Evolutionary conservation across 1,139 yeast species (phyloP), one percentile per base, ranked within the genome.

Genomic region (Yamadazyma taylorii): DNA sequence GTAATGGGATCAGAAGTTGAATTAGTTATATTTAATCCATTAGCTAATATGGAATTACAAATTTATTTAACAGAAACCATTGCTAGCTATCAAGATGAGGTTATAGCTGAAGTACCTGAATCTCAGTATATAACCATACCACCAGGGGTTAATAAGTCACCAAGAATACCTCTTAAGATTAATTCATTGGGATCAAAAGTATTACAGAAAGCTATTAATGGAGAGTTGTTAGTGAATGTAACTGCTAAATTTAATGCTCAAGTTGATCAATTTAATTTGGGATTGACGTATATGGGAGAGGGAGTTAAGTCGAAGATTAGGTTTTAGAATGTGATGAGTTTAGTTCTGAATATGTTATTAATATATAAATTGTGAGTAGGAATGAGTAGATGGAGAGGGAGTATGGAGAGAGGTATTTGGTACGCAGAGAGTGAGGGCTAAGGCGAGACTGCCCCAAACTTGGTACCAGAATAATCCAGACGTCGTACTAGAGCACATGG

Each of bases 1-100:
- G 45, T 79, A 3, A 53, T 78, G 47, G 61, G 71, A 2, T 73
- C 80, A 0, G 78, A 76, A 37, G 66, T 77, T 7, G 81, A 78
- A 45, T 48, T 78, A 35, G 66, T 69, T 1, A 57, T 78, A 0
- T 75, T 52, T 52, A 79, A 79, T 43, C 85, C 85, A 0, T 47
- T 79, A 1, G 39, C 47, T 10, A 78, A 79, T 45, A 52, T 63
- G 7, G 71, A 65, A 14, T 52, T 75, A 1, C 47, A 53, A n/a
- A 56, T 75, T 5, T 59, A 58, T 14, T 55, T 79, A 14, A 48
- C 60, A 17, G 63, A 64, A 34, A 80, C 76, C 2, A 65, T 60
- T 35, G 84, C 82, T 0, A 56, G 60, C 3, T 65, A 68, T 43
- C 67, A 75, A 24, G 79, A 66, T 2, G 59, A 63, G 3, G 55